Evolutionary conservation across 495 filamentous ascomycete genomes (phyloP).

Genomic region (Cenococcum geophilum): DNA sequence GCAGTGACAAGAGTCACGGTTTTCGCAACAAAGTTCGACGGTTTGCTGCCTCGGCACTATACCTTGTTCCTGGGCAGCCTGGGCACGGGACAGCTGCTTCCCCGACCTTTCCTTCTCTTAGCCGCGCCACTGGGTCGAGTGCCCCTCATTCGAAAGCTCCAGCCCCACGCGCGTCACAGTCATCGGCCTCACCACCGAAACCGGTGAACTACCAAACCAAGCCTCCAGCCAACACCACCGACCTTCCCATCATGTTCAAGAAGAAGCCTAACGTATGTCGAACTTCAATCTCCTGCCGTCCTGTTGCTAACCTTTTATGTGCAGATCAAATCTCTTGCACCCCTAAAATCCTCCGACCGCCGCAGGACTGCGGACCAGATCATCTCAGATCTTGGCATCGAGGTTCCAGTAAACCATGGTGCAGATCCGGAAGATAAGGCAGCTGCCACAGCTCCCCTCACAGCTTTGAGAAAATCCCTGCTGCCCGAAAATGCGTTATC

Average conservation of each 20-base stretch:
- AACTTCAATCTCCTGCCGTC: neutral
- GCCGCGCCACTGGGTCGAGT: too few relatives aligned
- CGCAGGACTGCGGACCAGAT: conserved; percentile 65
- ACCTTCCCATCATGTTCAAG: conserved; percentile 57
- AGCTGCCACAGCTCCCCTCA: conserved; percentile 43
- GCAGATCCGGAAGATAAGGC: conserved; percentile 41
- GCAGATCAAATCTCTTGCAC: conserved; percentile 64
- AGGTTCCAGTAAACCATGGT: conserved; percentile 39
- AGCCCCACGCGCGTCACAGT: too few relatives aligned
- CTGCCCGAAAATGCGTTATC: conserved; percentile 60
- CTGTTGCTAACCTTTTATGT: neutral
- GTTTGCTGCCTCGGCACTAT: too few relatives aligned
- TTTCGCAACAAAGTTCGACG: too few relatives aligned
- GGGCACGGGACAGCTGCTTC: too few relatives aligned
- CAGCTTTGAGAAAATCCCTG: conserved; percentile 54
- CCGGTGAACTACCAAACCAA: neutral
- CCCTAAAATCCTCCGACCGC: conserved; percentile 65
- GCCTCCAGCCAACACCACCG: neutral
- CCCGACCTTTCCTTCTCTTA: too few relatives aligned
- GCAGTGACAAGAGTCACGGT: too few relatives aligned
- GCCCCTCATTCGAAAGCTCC: too few relatives aligned
- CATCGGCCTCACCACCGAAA: too few relatives aligned
- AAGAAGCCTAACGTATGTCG: conserved; percentile 62
- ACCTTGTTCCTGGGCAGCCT: too few relatives aligned
- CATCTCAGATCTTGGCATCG: conserved; percentile 55